Evolutionary conservation across 2,329 filamentous ascomycete genomes (phyloP).

Genomic region (Paramyrothecium sp.): DNA sequence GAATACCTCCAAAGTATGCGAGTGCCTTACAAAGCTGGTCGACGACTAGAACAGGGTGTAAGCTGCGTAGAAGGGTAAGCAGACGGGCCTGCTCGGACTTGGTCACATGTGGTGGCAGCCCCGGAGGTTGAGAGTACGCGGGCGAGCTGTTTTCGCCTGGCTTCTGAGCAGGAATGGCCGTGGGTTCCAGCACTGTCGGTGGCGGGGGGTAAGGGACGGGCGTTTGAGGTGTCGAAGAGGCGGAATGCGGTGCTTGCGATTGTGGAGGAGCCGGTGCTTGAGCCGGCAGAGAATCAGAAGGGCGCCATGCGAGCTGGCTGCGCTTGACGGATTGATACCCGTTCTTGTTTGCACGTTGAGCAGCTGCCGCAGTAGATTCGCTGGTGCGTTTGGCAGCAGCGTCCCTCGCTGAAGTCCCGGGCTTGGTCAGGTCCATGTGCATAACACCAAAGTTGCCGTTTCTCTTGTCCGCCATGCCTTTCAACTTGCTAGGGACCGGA

Average conservation of each 20-base stretch:
- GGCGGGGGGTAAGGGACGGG: not conserved
- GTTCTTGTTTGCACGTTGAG: conserved; percentile 52
- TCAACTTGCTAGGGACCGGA: conserved; percentile 61
- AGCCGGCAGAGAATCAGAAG: not conserved
- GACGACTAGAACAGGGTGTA: conserved; percentile 56
- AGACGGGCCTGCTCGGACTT: conserved; percentile 61
- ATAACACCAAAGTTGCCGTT: conserved; percentile 64
- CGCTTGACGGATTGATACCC: conserved; percentile 51
- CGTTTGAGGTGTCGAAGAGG: conserved; percentile 4
- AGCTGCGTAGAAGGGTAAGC: conserved; percentile 52
- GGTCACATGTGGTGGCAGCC: conserved; percentile 40
- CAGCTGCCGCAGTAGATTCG: conserved; percentile 58
- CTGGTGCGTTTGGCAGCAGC: conserved; percentile 60
- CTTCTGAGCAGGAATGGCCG: not conserved
- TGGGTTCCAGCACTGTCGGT: not conserved
- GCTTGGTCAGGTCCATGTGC: conserved; percentile 53
- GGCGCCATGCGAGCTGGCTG: conserved; percentile 33
- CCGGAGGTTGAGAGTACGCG: too few relatives aligned
- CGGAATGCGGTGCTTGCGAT: not conserved
- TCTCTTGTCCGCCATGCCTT: conserved; percentile 54
- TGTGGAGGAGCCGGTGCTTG: not conserved
- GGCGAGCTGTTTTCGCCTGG: too few relatives aligned
- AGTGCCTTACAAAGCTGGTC: conserved; percentile 63
- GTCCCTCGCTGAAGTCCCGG: conserved; percentile 46
- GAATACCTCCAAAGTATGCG: conserved; percentile 62